Evolutionary conservation across 2,329 filamentous ascomycete species (phyloP).

Genomic region (Colletotrichum shisoi): DNA sequence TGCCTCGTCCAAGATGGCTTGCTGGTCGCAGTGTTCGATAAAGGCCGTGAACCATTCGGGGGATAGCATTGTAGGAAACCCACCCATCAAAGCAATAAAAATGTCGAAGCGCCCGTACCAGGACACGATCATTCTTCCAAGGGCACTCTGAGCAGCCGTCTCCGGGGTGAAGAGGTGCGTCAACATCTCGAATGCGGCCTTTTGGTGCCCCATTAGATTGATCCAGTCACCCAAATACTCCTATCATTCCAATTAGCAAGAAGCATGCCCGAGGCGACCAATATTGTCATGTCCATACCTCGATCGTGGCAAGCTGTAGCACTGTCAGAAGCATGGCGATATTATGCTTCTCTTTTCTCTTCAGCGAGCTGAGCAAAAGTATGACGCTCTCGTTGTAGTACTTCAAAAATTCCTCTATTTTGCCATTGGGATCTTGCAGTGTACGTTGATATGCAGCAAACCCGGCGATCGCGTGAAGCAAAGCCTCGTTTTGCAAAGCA

Average conservation of each 20-base stretch:
- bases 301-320: slow-evolving; percentile 89
- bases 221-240: slow-evolving; percentile 97
- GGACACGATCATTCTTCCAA: slow-evolving; percentile 76
- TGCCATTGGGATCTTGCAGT: slow-evolving; percentile 72
- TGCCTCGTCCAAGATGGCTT: slow-evolving; percentile 65
- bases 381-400: slow-evolving; percentile 92
- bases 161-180: slow-evolving; percentile 79
- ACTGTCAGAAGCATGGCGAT: slow-evolving; percentile 84
- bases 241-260: slow-evolving; percentile 54
- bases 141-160: slow-evolving; percentile 73
- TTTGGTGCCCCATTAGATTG: slow-evolving; percentile 90
- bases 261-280: too few species aligned
- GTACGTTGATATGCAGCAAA: slow-evolving; percentile 90
- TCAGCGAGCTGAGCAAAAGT: slow-evolving; percentile 74
- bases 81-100: slow-evolving; percentile 82
- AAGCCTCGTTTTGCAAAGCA: slow-evolving; percentile 76
- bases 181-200: slow-evolving; percentile 83
- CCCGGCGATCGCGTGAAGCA: slow-evolving; percentile 85
- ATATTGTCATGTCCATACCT: slow-evolving; percentile 64
- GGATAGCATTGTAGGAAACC: slow-evolving; percentile 75
- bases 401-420: slow-evolving; percentile 80
- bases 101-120: slow-evolving; percentile 94
- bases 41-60: slow-evolving; percentile 79
- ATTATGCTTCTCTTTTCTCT: slow-evolving; percentile 73
- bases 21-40: slow-evolving; percentile 68